Evolutionary conservation across 2,329 filamentous ascomycete genomes (phyloP), one percentile per base, ranked within the genome.

Genomic region (Hymenoscyphus salicellus): DNA sequence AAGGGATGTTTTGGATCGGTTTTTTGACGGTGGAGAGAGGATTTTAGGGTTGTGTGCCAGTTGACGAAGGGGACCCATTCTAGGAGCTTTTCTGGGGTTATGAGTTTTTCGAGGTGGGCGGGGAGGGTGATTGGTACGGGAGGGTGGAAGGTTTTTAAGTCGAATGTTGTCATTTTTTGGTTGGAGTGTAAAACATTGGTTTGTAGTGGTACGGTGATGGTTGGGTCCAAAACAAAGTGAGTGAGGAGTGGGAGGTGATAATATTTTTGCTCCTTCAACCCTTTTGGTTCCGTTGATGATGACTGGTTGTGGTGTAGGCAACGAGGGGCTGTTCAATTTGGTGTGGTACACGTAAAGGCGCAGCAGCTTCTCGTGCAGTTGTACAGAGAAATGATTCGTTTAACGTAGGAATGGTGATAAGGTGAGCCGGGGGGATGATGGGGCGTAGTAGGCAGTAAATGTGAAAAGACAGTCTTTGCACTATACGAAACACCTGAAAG

Each of bases 61-160:
- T 61, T 62, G 30, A 63, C 80, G 69, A 84, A 84, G 0, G 82
- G 81, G 4, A 74, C 75, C 68, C 84, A 85, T 5, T 69, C 69
- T 5, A 77, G 72, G 1, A 85, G 73, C 59, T 81, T 77, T 0
- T 80, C 74, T 58, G 79, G 73, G 0, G 79, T 73, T 20, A 84
- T 58, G 56, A 33, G 16, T 17, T 17, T 16, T 33, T 56, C n/a
- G 26, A 56, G 28, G 32, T 56, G 26, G 17, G 20, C 23, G 7
- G 55, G 55, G 23, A 56, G 20, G 55, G 26, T n/a, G 5, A 56
- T n/a, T 30, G 55, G 55, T n/a, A 56, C 55, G 5, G 28, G 28
- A 20, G 55, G 55, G 28, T 17, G 1, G 55, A 56, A 56, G 28
- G 23, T 32, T 56, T 56, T 56, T 2, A 56, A 16, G 55, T 32